Base-by-base conservation (phyloP, 345 rosid species). In the Hevea brasiliensis region DNA sequence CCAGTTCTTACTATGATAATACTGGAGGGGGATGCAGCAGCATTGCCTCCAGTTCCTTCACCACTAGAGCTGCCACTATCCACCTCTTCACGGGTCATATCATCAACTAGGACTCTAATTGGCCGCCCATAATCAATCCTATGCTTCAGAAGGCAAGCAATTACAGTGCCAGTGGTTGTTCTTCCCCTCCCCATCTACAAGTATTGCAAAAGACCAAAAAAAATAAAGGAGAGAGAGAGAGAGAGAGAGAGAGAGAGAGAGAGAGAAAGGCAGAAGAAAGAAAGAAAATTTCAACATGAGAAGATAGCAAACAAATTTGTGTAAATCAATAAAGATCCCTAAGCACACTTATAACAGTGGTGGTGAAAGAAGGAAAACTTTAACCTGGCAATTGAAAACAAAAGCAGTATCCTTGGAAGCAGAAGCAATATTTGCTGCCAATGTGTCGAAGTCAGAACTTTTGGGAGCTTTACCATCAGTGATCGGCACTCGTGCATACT, bases 401-500 rank as follows among this genome's bases (percentile, higher is more conserved):
- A 92, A 90, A 73, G 97, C 92, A 67, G 98, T 87, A 80, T 92
- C 90, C 87, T 86, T 76, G 72, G 97, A 88, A 81, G 98, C 96
- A 84, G 97, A 90, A 85, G 92, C 84, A 61, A 94, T 85, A 83
- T 92, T 92, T 41, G 79, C 67, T 11, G 89, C 92, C 86, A 94
- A 75, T 27, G 84, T 83, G 82, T 94, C 98, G 50, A 90, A 90
- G 75, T 89, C 98, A 24, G 98, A 94, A 86, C 95, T 90, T 84
- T 92, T 94, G 37, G 98, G 97, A 67, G 98, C 98, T 90, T 94
- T 90, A 67, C 98, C 98, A 85, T 92, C 99, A 68, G 98, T 94
- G 79, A 94, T 92, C 67, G 98, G 99, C 37, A 94, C 94, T 48
- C 98, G 94, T 3, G 98, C 98, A 83, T 94, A 92, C 80, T 86